Conservation (phyloP, 177 flowering plant species). For the Vitis hybrid region DNA sequence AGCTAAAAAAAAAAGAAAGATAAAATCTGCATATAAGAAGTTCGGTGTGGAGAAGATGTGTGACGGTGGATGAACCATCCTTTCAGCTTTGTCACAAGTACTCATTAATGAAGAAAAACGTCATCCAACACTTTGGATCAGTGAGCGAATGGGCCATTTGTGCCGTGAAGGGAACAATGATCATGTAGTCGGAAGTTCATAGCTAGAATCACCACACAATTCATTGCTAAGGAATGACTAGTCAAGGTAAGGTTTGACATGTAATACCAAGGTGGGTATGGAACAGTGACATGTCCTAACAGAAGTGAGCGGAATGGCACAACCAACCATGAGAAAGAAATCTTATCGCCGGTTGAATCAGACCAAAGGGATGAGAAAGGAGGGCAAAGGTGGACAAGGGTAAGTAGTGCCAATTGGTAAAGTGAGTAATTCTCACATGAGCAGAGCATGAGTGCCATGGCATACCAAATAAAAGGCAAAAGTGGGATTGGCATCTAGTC, state of each 20-base stretch:
- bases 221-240: background rate
- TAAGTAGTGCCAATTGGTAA: background rate
- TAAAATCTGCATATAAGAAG: too few species aligned
- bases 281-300: slow-evolving; percentile 7
- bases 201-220: background rate
- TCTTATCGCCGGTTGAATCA: background rate
- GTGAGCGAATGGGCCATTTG: too few species aligned
- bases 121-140: too few species aligned
- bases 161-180: background rate
- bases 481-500: background rate
- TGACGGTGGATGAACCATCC: too few species aligned
- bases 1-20: too few species aligned
- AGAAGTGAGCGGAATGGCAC: background rate
- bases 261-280: slow-evolving; percentile 4
- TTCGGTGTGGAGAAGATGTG: too few species aligned
- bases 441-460: background rate
- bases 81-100: too few species aligned
- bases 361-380: background rate
- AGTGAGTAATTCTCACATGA: background rate
- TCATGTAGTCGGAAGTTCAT: background rate
- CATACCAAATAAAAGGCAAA: background rate
- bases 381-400: background rate
- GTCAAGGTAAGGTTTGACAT: background rate
- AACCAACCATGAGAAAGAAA: background rate
- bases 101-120: too few species aligned